A percentile compares a stretch with the other conserved stretches of the same genome.
phyloP scores from a whole-genome alignment of 768 basidiomycete species.

The Termitomyces sp. region DNA sequence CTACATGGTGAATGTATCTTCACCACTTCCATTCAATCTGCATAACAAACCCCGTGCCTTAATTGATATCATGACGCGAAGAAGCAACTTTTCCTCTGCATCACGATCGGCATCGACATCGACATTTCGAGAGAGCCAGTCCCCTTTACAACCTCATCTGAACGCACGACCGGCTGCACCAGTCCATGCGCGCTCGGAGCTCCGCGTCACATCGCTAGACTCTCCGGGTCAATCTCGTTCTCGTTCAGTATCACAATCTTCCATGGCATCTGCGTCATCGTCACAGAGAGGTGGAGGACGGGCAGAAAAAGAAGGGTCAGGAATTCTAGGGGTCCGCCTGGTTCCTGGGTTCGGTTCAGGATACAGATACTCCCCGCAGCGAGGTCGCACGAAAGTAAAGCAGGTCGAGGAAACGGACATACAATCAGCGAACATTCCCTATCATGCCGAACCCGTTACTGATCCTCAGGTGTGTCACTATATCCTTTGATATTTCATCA shows the following conservation, averaged over 20 bases:
- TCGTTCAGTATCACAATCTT: constrained; percentile 8
- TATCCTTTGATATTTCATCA: not conserved
- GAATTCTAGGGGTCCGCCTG: constrained; percentile 21
- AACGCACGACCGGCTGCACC: constrained; percentile 1
- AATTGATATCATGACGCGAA: constrained; percentile 12
- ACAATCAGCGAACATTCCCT: not conserved
- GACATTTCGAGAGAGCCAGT: constrained; percentile 13
- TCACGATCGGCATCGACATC: constrained; percentile 21
- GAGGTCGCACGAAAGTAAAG: constrained; percentile 16
- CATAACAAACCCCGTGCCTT: constrained; percentile 31
- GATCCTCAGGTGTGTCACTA: not conserved
- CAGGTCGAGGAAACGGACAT: not conserved
- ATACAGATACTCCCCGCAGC: not conserved
- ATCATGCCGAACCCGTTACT: not conserved
- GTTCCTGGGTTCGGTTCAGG: constrained; percentile 8
- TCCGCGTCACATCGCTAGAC: constrained; percentile 13
- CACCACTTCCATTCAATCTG: constrained; percentile 51
- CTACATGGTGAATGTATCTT: constrained; percentile 59
- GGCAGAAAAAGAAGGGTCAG: not conserved
- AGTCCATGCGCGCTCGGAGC: constrained; percentile 5
- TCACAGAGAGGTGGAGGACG: constrained; percentile 3
- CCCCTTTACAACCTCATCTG: constrained; percentile 6
- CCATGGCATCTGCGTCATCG: constrained; percentile 7
- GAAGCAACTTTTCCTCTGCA: constrained; percentile 16
- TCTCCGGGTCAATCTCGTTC: constrained; percentile 14